These are phyloP conservation scores for Xenoacremonium recifei DNA, from an alignment of 2,329 filamentous ascomycete species.

Conservation along the genomic window DNA sequence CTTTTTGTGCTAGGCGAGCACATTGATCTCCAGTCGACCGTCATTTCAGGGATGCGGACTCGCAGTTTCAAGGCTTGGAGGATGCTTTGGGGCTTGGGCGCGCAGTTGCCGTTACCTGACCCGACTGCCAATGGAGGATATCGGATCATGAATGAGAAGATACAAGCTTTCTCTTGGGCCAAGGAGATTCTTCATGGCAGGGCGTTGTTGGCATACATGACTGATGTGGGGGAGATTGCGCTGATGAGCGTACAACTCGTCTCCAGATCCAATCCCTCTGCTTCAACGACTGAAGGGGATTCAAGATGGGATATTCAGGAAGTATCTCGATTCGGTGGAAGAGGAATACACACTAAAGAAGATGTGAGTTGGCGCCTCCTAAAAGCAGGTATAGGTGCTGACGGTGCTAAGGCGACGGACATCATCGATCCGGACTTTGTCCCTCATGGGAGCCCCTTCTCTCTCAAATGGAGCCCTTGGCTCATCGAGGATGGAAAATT, in stretches of 20 bases:
- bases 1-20: slow-evolving; percentile 53
- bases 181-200: slow-evolving; percentile 38
- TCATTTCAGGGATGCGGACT: slow-evolving; percentile 30
- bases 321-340: slow-evolving; percentile 45
- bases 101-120: slow-evolving; percentile 47
- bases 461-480: slow-evolving; percentile 57
- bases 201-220: slow-evolving; percentile 51
- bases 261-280: slow-evolving; percentile 16
- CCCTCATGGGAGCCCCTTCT: slow-evolving; percentile 48
- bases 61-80: slow-evolving; percentile 49
- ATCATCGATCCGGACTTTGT: slow-evolving; percentile 47
- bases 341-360: slow-evolving; percentile 42
- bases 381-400: slow-evolving; percentile 1
- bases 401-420: slow-evolving; percentile 26
- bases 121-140: slow-evolving; percentile 29
- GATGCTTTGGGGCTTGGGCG: slow-evolving; percentile 56
- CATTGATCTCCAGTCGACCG: slow-evolving; percentile 26
- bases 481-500: slow-evolving; percentile 30
- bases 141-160: slow-evolving; percentile 41
- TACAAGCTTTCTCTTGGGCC: slow-evolving; percentile 55
- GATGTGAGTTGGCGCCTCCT: slow-evolving; percentile 15
- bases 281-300: slow-evolving; percentile 24
- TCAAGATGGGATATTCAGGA: slow-evolving; percentile 50
- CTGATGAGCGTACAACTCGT: slow-evolving; percentile 49
- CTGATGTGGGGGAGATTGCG: slow-evolving; percentile 48